Percentiles rank a stretch among this genome's conserved stretches.
phyloP scores from a whole-genome alignment of 31 red algal genomes.

The Endocladia muricata region DNA sequence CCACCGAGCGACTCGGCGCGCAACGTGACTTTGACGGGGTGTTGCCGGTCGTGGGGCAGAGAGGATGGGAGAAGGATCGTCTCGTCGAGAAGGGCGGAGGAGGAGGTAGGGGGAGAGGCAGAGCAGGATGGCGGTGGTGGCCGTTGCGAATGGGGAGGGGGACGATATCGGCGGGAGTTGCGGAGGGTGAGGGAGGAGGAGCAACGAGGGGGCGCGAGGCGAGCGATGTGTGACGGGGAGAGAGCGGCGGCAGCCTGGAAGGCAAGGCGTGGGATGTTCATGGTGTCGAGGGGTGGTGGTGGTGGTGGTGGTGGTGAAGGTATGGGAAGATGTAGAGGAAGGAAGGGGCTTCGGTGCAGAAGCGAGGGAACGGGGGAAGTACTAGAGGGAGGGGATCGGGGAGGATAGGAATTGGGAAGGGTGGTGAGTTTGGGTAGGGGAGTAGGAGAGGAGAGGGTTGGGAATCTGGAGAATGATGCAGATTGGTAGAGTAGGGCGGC shows the following conservation, averaged over 20 bases:
- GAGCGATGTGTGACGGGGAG: neutral
- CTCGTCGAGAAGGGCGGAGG: neutral
- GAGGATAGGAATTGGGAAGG: neutral
- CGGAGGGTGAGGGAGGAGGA: neutral
- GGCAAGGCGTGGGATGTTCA: neutral
- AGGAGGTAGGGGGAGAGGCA: neutral
- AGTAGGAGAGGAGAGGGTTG: neutral
- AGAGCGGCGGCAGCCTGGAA: neutral
- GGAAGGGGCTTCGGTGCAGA: neutral
- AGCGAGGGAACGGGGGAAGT: neutral
- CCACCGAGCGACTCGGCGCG: slow-evolving; percentile 50
- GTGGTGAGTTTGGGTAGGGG: neutral
- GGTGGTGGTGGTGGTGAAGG: no score
- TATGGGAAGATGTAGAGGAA: no score
- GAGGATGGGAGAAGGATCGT: slow-evolving; percentile 17
- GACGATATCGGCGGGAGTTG: neutral
- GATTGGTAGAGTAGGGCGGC: no score
- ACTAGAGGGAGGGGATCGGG: neutral
- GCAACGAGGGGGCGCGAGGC: neutral
- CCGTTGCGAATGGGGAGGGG: neutral
- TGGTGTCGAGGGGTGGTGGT: no score
- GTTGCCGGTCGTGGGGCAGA: slow-evolving; percentile 9
- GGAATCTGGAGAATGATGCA: neutral
- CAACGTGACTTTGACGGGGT: slow-evolving; percentile 18
- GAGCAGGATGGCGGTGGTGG: neutral